Evolutionary conservation across 1,284 basidiomycete species (phyloP).

Genomic region (Jaminaea rosea): DNA sequence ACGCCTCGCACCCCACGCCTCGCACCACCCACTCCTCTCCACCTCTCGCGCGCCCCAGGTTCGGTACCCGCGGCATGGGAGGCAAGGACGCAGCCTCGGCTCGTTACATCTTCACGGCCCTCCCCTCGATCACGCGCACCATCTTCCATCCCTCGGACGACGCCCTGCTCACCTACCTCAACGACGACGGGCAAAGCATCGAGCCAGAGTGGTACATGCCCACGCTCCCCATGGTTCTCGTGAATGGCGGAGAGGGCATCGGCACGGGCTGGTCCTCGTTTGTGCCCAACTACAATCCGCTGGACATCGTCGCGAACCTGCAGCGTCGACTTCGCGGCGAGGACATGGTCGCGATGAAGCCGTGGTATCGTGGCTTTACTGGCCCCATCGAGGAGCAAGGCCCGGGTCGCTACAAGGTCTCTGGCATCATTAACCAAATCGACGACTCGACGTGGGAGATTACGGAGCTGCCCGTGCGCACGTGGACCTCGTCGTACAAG

Average conservation of each 20-base stretch:
- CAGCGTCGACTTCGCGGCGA: conserved; percentile 78
- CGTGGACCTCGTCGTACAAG: conserved; percentile 91
- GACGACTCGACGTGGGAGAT: conserved; percentile 85
- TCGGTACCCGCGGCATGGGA: conserved; percentile 61
- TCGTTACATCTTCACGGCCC: conserved; percentile 89
- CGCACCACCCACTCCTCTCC: too few relatives aligned
- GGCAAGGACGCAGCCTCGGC: conserved; percentile 72
- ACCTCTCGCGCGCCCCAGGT: too few relatives aligned
- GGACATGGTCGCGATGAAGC: conserved; percentile 73
- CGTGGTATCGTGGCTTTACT: conserved; percentile 91
- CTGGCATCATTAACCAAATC: conserved; percentile 66
- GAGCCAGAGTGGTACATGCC: conserved; percentile 96
- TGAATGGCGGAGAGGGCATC: conserved; percentile 96
- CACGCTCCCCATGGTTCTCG: conserved; percentile 72
- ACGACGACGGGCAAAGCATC: conserved; percentile 77
- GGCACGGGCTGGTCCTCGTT: conserved; percentile 97
- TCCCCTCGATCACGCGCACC: conserved; percentile 66
- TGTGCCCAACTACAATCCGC: conserved; percentile 87
- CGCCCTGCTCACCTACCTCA: conserved; percentile 68
- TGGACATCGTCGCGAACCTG: conserved; percentile 80
- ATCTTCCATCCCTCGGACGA: conserved; percentile 82
- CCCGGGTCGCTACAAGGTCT: conserved; percentile 79
- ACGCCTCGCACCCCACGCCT: too few relatives aligned
- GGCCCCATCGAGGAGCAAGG: conserved; percentile 72
- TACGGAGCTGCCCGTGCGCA: conserved; percentile 87